Evolutionary conservation across 371 early-diverging fungal genomes (phyloP).

Genomic region (Rhizopus arrhizus): DNA sequence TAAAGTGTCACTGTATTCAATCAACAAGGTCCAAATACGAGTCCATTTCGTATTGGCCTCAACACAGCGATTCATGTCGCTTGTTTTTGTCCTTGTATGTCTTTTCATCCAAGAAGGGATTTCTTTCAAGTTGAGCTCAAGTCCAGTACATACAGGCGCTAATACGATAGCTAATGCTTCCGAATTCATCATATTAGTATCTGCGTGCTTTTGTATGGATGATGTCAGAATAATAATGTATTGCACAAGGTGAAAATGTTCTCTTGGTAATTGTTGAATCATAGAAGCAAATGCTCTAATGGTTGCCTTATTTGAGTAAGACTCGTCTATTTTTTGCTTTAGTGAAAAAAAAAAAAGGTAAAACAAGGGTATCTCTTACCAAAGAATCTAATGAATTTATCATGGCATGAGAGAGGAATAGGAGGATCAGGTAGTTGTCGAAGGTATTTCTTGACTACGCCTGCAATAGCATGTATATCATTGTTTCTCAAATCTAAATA

Average conservation of each 20-base stretch:
- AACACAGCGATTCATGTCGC: constrained; percentile 22
- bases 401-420: constrained; percentile 39
- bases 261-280: constrained; percentile 33
- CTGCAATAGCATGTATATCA: constrained; percentile 51
- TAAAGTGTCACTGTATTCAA: constrained; percentile 20
- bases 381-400: constrained; percentile 30
- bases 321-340: constrained; percentile 10
- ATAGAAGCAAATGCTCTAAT: constrained; percentile 19
- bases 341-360: neutral
- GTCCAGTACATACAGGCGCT: constrained; percentile 48
- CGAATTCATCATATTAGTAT: constrained; percentile 43
- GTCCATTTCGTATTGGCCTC: constrained; percentile 36
- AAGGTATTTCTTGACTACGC: constrained; percentile 47
- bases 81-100: constrained; percentile 15
- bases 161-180: constrained; percentile 50
- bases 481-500: constrained; percentile 37
- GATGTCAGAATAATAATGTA: constrained; percentile 37
- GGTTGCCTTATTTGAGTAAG: constrained; percentile 7
- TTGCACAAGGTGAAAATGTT: constrained; percentile 39
- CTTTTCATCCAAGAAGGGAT: constrained; percentile 26
- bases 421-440: constrained; percentile 45
- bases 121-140: constrained; percentile 37
- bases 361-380: constrained; percentile 16
- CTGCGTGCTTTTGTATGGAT: constrained; percentile 29
- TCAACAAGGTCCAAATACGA: constrained; percentile 22